Conservation (phyloP, 306 rosid species). For the Corylus avellana region DNA sequence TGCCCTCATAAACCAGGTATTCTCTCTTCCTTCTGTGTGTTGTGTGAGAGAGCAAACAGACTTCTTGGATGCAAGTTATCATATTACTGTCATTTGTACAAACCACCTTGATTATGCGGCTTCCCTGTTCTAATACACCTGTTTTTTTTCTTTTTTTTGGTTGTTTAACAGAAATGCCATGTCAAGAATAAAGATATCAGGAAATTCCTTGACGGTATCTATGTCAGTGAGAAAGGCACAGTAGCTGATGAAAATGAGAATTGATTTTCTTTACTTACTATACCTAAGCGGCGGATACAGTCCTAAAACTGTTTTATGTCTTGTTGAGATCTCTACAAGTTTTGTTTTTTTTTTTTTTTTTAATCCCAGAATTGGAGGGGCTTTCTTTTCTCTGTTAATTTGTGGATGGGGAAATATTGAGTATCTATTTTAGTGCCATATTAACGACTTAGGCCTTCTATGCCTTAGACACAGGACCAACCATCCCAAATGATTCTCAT, state of each 20-base stretch:
- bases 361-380: too few relatives aligned
- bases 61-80: background rate
- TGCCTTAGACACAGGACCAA: too few relatives aligned
- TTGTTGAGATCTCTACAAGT: background rate
- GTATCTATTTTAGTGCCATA: background rate
- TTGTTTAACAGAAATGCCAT: constrained; percentile 69
- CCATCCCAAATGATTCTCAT: too few relatives aligned
- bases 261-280: background rate
- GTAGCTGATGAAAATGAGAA: constrained; percentile 33
- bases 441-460: too few relatives aligned
- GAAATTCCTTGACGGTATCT: constrained; percentile 84
- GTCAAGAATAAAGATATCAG: constrained; percentile 85
- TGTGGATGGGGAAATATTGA: background rate
- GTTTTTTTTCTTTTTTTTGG: background rate
- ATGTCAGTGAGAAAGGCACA: constrained; percentile 75
- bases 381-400: background rate
- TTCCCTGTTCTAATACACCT: background rate
- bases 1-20: constrained; percentile 75
- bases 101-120: background rate
- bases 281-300: background rate
- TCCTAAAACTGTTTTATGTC: background rate
- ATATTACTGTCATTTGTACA: background rate
- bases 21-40: background rate
- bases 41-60: too few relatives aligned
- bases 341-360: background rate